phyloP scores from a whole-genome alignment of 352 stramenopile genomes.

The Elongisporangium anandrum region DNA sequence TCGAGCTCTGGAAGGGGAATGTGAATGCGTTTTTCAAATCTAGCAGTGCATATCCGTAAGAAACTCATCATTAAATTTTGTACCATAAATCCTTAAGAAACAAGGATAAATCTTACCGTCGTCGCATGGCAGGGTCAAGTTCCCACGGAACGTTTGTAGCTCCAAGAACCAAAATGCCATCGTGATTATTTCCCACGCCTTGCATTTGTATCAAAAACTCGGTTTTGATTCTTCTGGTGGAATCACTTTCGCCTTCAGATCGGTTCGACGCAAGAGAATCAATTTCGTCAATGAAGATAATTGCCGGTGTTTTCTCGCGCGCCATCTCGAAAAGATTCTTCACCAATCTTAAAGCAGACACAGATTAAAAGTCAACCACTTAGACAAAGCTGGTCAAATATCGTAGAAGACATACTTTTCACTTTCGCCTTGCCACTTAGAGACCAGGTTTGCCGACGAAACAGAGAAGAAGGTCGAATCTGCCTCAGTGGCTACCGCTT shows the following conservation, averaged over 20 bases:
- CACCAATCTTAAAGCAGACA: slow-evolving; percentile 75
- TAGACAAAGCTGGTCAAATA: not conserved
- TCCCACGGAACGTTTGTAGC: slow-evolving; percentile 99
- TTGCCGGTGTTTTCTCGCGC: slow-evolving; percentile 89
- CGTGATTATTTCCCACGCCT: slow-evolving; percentile 89
- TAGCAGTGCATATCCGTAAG: too few relatives aligned
- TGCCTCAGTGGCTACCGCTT: slow-evolving; percentile 98
- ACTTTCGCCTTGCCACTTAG: slow-evolving; percentile 98
- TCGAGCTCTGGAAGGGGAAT: slow-evolving; percentile 95
- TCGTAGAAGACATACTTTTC: slow-evolving; percentile 66
- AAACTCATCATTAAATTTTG: too few relatives aligned
- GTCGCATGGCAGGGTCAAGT: slow-evolving; percentile 94
- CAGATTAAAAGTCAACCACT: not conserved
- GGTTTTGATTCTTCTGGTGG: slow-evolving; percentile 95
- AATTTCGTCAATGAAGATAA: slow-evolving; percentile 99
- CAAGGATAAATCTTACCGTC: slow-evolving; percentile 79
- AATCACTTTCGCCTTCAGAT: slow-evolving; percentile 94
- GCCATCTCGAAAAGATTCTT: slow-evolving; percentile 99
- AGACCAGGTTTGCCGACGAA: slow-evolving; percentile 96
- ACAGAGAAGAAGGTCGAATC: slow-evolving; percentile 98
- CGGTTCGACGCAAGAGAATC: slow-evolving; percentile 93
- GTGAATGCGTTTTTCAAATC: slow-evolving; percentile 99
- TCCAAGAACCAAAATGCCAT: slow-evolving; percentile 93
- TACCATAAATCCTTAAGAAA: too few relatives aligned
- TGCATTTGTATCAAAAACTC: slow-evolving; percentile 99